Percentiles rank a stretch among this genome's conserved stretches.
phyloP scores from a whole-genome alignment of 768 basidiomycete genomes.

The Inosperma sp. region DNA sequence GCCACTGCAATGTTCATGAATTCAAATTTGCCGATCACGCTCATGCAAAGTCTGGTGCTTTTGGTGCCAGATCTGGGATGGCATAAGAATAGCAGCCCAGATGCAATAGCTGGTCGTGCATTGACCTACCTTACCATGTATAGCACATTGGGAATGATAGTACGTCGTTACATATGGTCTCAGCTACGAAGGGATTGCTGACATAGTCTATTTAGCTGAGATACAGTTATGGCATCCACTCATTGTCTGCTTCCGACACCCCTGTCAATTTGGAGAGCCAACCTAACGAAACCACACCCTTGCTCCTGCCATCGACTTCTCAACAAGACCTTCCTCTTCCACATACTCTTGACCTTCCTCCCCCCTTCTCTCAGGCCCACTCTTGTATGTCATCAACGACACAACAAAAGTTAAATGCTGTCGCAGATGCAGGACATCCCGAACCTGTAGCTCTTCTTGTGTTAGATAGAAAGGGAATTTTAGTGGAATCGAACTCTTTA shows the following conservation, averaged over 20 bases:
- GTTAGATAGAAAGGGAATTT: too few relatives aligned
- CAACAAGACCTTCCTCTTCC: neutral
- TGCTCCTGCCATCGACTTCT: too few relatives aligned
- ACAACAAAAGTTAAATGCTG: too few relatives aligned
- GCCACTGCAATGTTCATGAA: slow-evolving; percentile 91
- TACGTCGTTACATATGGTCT: slow-evolving; percentile 35
- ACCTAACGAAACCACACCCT: too few relatives aligned
- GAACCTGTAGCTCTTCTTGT: too few relatives aligned
- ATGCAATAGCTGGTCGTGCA: slow-evolving; percentile 89
- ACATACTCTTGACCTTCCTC: too few relatives aligned
- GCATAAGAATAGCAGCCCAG: slow-evolving; percentile 71
- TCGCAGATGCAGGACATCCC: too few relatives aligned
- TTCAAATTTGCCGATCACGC: slow-evolving; percentile 92
- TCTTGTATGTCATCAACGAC: too few relatives aligned
- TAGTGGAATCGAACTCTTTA: neutral
- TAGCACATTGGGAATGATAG: slow-evolving; percentile 94
- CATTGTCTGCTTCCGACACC: slow-evolving; percentile 68
- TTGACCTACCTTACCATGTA: slow-evolving; percentile 88
- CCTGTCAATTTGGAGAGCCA: neutral
- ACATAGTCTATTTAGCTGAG: slow-evolving; percentile 50
- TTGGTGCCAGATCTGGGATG: slow-evolving; percentile 82
- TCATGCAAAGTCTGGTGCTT: slow-evolving; percentile 86
- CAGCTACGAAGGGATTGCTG: neutral
- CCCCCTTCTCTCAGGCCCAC: too few relatives aligned
- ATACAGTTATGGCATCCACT: slow-evolving; percentile 89